These are phyloP conservation scores for Gelatoporia subvermispora DNA, from an alignment of 768 basidiomycete genomes.

Conservation along the genomic window DNA sequence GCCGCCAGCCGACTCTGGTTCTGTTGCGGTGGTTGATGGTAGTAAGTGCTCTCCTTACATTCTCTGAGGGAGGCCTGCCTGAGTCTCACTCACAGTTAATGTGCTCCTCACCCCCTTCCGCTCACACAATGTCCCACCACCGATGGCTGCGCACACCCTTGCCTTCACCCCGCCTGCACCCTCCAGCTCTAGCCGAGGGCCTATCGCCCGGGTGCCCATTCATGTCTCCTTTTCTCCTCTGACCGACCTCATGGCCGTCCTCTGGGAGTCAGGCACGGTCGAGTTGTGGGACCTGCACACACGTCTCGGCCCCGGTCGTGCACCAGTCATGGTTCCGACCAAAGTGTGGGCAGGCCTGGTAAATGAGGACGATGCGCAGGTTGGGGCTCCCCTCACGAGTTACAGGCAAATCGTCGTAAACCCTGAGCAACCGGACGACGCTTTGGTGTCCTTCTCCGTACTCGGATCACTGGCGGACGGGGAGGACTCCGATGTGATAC, in stretches of 20 bases:
- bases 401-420: constrained; percentile 8
- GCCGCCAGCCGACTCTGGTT: constrained; percentile 74
- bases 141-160: constrained; percentile 73
- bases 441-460: constrained; percentile 26
- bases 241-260: constrained; percentile 54
- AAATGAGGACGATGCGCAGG: not conserved
- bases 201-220: constrained; percentile 50
- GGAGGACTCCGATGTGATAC: constrained; percentile 13
- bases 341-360: constrained; percentile 27
- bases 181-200: constrained; percentile 18
- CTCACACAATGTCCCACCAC: constrained; percentile 95
- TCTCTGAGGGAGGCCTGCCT: not conserved
- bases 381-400: not conserved
- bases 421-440: constrained; percentile 3
- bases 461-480: constrained; percentile 35
- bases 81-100: constrained; percentile 40
- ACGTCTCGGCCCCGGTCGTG: constrained; percentile 50
- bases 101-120: constrained; percentile 90
- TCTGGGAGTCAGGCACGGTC: constrained; percentile 68
- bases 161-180: constrained; percentile 17
- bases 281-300: constrained; percentile 70
- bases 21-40: constrained; percentile 87
- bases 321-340: constrained; percentile 56
- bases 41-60: constrained; percentile 42
- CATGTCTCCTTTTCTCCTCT: constrained; percentile 59